Percentiles rank a stretch among this genome's conserved stretches.
phyloP scores from a whole-genome alignment of 495 filamentous ascomycete genomes.

The Tuber magnatum region DNA sequence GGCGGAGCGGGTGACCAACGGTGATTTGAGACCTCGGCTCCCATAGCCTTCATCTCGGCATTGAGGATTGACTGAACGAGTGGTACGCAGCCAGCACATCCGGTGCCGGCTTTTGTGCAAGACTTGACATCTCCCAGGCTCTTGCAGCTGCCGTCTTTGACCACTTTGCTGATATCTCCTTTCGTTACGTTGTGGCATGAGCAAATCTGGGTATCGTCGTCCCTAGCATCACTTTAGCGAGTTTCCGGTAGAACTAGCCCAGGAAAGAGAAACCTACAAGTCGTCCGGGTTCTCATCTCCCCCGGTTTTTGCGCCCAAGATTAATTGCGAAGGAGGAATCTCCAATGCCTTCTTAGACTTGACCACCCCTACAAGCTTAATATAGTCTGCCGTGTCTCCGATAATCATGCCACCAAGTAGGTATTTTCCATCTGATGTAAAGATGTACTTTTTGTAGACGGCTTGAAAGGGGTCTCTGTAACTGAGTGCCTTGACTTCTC shows the following conservation, averaged over 20 bases:
- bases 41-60: constrained; percentile 81
- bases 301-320: constrained; percentile 69
- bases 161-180: constrained; percentile 63
- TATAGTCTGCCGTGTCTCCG: constrained; percentile 87
- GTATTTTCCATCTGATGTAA: constrained; percentile 87
- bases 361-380: constrained; percentile 90
- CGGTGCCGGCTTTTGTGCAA: constrained; percentile 91
- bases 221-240: constrained; percentile 48
- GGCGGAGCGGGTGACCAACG: constrained; percentile 41
- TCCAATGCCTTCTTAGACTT: constrained; percentile 80
- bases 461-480: constrained; percentile 91
- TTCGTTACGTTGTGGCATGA: constrained; percentile 96
- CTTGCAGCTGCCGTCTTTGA: constrained; percentile 80
- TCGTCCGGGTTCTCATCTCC: constrained; percentile 62
- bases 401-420: constrained; percentile 98
- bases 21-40: constrained; percentile 83
- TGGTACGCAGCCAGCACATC: constrained; percentile 91
- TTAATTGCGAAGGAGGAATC: constrained; percentile 79
- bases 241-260: too few relatives aligned
- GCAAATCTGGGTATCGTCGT: constrained; percentile 86
- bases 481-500: constrained; percentile 66
- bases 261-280: constrained; percentile 47
- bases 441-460: constrained; percentile 96
- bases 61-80: constrained; percentile 91
- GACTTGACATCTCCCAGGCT: constrained; percentile 81